Evolutionary conservation across 2,329 filamentous ascomycete genomes (phyloP).

Genomic region (Boeremia exigua): DNA sequence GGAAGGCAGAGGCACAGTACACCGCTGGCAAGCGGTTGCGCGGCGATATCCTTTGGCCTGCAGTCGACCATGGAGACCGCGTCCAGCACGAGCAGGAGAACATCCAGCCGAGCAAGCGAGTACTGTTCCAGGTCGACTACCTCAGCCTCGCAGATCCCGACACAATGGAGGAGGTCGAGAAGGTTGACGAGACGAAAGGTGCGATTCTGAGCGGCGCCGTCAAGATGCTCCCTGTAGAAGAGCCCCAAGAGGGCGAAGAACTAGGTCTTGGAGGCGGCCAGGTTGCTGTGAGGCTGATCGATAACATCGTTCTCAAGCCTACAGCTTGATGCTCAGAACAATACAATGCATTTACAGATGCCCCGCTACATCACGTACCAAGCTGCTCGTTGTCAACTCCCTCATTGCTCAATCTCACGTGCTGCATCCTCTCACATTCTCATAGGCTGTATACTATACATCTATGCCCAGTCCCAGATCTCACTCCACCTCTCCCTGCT

Average conservation of each 20-base stretch:
- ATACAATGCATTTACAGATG: no score
- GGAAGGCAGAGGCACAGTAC: slow-evolving; percentile 73
- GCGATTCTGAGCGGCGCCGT: slow-evolving; percentile 89
- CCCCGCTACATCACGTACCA: no score
- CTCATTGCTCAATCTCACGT: no score
- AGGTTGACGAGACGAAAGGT: slow-evolving; percentile 72
- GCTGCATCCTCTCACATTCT: no score
- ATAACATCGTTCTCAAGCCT: slow-evolving; percentile 76
- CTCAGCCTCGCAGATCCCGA: slow-evolving; percentile 87
- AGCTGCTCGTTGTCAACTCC: no score
- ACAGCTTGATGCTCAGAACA: not conserved
- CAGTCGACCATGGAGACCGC: slow-evolving; percentile 64
- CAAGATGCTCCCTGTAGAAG: slow-evolving; percentile 84
- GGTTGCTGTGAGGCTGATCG: slow-evolving; percentile 84
- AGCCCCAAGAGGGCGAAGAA: slow-evolving; percentile 72
- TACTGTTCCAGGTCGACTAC: slow-evolving; percentile 85
- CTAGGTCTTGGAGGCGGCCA: slow-evolving; percentile 72
- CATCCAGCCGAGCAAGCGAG: slow-evolving; percentile 66
- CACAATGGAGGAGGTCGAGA: slow-evolving; percentile 77
- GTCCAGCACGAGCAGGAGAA: slow-evolving; percentile 67
- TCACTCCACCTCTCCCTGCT: slow-evolving; percentile 66
- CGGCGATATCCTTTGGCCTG: slow-evolving; percentile 73
- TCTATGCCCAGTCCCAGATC: slow-evolving; percentile 51
- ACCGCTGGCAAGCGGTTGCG: slow-evolving; percentile 60
- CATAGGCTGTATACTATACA: no score